phyloP scores from a whole-genome alignment of 2,329 filamentous ascomycete species.

The Aspergillus carbonarius region DNA sequence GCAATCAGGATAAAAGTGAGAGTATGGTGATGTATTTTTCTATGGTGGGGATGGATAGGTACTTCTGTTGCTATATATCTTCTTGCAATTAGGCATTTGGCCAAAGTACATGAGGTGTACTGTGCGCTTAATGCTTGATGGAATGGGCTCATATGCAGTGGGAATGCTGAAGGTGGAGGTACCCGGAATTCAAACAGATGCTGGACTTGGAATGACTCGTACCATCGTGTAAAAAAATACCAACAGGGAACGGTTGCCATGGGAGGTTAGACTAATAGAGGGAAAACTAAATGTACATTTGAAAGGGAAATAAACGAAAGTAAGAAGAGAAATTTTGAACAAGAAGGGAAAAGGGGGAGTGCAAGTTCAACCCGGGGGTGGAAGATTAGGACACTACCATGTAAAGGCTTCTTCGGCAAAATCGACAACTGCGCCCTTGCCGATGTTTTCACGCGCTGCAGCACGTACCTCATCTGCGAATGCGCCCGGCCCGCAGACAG shows the following conservation, averaged over 20 bases:
- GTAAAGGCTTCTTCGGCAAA: conserved; percentile 67
- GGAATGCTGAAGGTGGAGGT: neutral
- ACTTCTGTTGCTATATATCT: too few relatives aligned
- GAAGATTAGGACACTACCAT: conserved; percentile 45
- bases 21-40: too few relatives aligned
- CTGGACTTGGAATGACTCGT: neutral
- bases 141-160: neutral
- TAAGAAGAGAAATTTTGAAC: conserved; percentile 1
- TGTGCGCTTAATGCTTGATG: neutral
- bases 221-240: neutral
- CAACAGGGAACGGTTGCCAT: neutral
- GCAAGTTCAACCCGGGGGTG: conserved; percentile 3
- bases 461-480: conserved; percentile 62
- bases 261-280: neutral
- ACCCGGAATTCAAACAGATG: neutral
- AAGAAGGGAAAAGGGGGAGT: conserved; percentile 3
- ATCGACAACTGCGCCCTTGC: conserved; percentile 56
- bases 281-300: neutral
- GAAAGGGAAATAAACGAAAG: neutral
- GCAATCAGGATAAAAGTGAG: too few relatives aligned
- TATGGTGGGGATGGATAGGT: too few relatives aligned
- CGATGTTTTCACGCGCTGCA: conserved; percentile 52
- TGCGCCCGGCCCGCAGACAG: conserved; percentile 62
- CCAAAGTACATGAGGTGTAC: too few relatives aligned
- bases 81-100: too few relatives aligned